Evolutionary conservation across 352 stramenopile species (phyloP).

Genomic region (Pythium periplocum): DNA sequence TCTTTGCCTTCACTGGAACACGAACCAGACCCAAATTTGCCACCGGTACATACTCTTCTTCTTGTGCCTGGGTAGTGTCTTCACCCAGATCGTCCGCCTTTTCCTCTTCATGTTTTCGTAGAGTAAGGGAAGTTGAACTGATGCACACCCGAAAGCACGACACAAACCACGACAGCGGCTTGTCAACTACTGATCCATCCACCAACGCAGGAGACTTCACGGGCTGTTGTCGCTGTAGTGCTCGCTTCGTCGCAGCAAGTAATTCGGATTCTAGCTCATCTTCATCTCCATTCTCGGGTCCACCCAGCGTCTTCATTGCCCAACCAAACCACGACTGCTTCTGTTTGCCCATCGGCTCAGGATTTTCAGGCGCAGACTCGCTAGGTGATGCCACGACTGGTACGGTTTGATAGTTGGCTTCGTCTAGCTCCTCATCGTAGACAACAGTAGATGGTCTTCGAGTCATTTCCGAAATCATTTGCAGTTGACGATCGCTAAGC

Average conservation of each 20-base stretch:
- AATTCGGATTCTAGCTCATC: slow-evolving; percentile 67
- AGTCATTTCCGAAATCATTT: slow-evolving; percentile 58
- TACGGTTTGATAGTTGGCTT: background rate
- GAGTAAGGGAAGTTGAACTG: slow-evolving; percentile 46
- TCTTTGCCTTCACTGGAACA: slow-evolving; percentile 34
- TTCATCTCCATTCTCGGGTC: slow-evolving; percentile 45
- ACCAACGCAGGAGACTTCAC: background rate
- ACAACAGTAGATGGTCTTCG: too few relatives aligned
- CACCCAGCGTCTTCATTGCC: slow-evolving; percentile 58
- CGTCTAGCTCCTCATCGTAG: background rate
- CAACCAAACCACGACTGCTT: slow-evolving; percentile 57
- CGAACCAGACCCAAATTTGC: slow-evolving; percentile 79
- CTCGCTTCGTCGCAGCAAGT: slow-evolving; percentile 57
- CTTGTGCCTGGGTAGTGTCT: slow-evolving; percentile 12
- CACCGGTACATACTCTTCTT: slow-evolving; percentile 71
- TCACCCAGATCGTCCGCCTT: slow-evolving; percentile 4
- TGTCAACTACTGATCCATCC: slow-evolving; percentile 2
- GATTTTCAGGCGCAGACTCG: background rate
- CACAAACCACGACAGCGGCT: slow-evolving; percentile 20
- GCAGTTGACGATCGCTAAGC: slow-evolving; percentile 72
- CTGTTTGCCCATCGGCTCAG: background rate
- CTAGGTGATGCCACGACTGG: too few relatives aligned
- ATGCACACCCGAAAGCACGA: slow-evolving; percentile 57
- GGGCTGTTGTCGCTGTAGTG: slow-evolving; percentile 24
- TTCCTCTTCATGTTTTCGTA: slow-evolving; percentile 48